A percentile compares a stretch with the other conserved stretches of the same genome.
These are phyloP conservation scores for Populus davidiana DNA, from an alignment of 345 rosid genomes.

Conservation along the genomic window DNA sequence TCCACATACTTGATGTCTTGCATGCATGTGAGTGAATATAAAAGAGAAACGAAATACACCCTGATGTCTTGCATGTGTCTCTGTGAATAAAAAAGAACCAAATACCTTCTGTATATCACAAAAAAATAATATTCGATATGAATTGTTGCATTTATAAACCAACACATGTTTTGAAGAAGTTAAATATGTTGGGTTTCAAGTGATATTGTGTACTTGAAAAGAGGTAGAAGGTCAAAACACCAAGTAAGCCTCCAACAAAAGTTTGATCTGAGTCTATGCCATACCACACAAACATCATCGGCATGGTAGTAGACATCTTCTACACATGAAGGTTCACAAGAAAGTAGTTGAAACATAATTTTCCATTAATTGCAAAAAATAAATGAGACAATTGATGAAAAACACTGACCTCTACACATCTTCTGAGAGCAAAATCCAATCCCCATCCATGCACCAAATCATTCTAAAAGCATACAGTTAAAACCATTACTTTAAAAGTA, in stretches of 20 bases:
- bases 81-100: neutral
- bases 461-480: constrained; percentile 23
- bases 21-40: neutral
- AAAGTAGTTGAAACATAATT: neutral
- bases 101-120: neutral
- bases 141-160: neutral
- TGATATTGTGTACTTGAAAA: neutral
- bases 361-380: neutral
- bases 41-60: too few relatives aligned
- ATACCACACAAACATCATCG: neutral
- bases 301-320: neutral
- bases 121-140: neutral
- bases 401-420: constrained; percentile 32
- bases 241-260: neutral
- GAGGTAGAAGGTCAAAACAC: neutral
- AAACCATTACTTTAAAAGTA: neutral
- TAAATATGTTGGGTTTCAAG: neutral
- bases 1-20: neutral
- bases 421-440: constrained; percentile 37
- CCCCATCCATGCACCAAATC: constrained; percentile 43
- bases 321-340: neutral
- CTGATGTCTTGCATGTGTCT: too few relatives aligned
- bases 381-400: constrained; percentile 1
- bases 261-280: neutral
- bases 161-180: neutral